These are phyloP conservation scores for Talaromyces marneffei DNA, from an alignment of 2,329 filamentous ascomycete species.

Conservation along the genomic window DNA sequence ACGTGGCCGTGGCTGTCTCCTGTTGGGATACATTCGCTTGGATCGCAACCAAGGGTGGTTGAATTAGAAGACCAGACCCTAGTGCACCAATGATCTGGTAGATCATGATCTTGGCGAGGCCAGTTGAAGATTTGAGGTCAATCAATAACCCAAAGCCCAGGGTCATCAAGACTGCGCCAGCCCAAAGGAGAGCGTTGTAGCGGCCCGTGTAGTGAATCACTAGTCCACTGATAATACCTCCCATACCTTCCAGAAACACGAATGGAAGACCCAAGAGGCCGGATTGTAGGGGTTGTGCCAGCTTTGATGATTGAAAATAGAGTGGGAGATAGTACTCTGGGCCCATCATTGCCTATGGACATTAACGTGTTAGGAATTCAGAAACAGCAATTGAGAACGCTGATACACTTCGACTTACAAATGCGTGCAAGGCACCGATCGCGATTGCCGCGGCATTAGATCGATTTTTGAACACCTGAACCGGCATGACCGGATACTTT, in stretches of 20 bases:
- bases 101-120: constrained; percentile 27
- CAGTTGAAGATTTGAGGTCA: constrained; percentile 19
- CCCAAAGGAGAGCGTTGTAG: constrained; percentile 35
- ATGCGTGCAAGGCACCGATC: neutral
- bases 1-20: constrained; percentile 48
- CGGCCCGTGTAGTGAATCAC: constrained; percentile 39
- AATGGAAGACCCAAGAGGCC: constrained; percentile 18
- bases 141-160: constrained; percentile 38
- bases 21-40: constrained; percentile 41
- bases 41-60: constrained; percentile 47
- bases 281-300: constrained; percentile 15
- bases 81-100: constrained; percentile 31
- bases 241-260: constrained; percentile 17
- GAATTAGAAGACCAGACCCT: constrained; percentile 45
- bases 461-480: constrained; percentile 34
- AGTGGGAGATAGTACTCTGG: constrained; percentile 18
- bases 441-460: constrained; percentile 15
- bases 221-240: constrained; percentile 38
- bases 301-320: constrained; percentile 21
- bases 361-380: constrained; percentile 6
- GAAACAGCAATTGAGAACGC: neutral
- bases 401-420: neutral
- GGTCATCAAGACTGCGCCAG: constrained; percentile 30
- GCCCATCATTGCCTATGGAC: constrained; percentile 11
- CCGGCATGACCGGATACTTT: constrained; percentile 58